phyloP scores from a whole-genome alignment of 371 early-diverging fungal genomes.

The Umbelopsis sp. region DNA sequence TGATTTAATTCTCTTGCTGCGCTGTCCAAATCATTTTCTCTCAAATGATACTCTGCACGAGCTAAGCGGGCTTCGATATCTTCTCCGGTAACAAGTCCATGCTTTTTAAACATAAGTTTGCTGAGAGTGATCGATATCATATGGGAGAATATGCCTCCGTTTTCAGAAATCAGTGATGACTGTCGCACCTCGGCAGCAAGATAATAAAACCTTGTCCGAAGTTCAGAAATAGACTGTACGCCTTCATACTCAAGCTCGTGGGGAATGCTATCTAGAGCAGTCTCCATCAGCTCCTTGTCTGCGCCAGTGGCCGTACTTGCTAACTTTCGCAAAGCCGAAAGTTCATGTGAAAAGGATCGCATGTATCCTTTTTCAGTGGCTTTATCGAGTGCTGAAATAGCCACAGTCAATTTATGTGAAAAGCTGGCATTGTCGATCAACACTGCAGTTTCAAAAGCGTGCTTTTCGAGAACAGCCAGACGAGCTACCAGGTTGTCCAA shows the following conservation, averaged over 20 bases:
- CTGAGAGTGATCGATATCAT: constrained; percentile 76
- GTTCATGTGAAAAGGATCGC: constrained; percentile 71
- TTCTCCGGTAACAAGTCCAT: constrained; percentile 84
- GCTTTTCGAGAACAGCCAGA: constrained; percentile 72
- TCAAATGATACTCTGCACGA: constrained; percentile 78
- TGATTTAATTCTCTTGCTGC: constrained; percentile 95
- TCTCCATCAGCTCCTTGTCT: constrained; percentile 68
- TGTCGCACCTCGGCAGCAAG: constrained; percentile 77
- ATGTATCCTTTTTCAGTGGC: constrained; percentile 44
- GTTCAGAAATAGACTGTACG: constrained; percentile 71
- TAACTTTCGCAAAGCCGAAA: constrained; percentile 56
- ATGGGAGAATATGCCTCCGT: constrained; percentile 84
- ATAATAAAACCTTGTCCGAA: constrained; percentile 74
- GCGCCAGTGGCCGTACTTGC: constrained; percentile 50
- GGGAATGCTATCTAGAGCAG: constrained; percentile 68
- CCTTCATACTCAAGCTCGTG: constrained; percentile 65
- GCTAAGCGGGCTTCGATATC: constrained; percentile 92
- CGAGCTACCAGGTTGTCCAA: constrained; percentile 80
- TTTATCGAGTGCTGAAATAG: constrained; percentile 57
- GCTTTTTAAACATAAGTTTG: constrained; percentile 81
- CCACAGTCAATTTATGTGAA: constrained; percentile 58
- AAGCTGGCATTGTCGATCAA: constrained; percentile 57
- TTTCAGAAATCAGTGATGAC: constrained; percentile 85
- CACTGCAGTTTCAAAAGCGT: constrained; percentile 65
- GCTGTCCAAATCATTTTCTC: constrained; percentile 79